Evolutionary conservation across 108 stramenopile genomes (phyloP), one percentile per base, ranked within the genome.

Genomic region (Cyclotella cryptica): DNA sequence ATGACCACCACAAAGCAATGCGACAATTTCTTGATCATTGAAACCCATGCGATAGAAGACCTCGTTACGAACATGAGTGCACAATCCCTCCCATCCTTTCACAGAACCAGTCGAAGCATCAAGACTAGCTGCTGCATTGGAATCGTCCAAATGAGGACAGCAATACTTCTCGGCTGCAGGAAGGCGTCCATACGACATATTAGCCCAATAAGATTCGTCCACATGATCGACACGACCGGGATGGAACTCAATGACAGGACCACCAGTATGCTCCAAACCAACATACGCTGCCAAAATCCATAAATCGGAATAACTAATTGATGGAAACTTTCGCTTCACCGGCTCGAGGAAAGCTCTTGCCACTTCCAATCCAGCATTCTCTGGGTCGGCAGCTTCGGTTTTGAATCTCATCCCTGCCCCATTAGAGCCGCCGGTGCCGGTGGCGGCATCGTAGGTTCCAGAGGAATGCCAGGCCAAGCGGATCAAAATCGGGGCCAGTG

Each of bases 11-110:
- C 79, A 80, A 3, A 82, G 53, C 24, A 95, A 68, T 24, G 85
- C 86, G 10, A 95, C 94, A 42, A 91, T 93, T 73, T 95, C 94
- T 53, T 82, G 83, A 81, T 93, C 92, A 61, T 77, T 80, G 66
- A 95, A 93, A 29, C 94, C 94, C 90, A 95, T 92, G 22, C 94
- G 87, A 63, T 91, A 85, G 74, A 95, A 95, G 11, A 93, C 86
- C 46, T 92, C 90, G 49, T 87, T 71, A 18, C 86, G 51, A 13
- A 87, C 66, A 58, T 87, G 86, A 28, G 81, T 61, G 44, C 78
- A 83, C 52, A 78, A 65, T 55, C 83, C 78, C 57, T 86, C 86
- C 83, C 83, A 86, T 45, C 86, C 81, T 46, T 76, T 75, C n/a
- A 79, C 85, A 14, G 74, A 78, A 12, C 85, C 85, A 52, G 65